Evolutionary conservation across 164 flowering plant species (phyloP).

Genomic region (Warburgia ugandensis): DNA sequence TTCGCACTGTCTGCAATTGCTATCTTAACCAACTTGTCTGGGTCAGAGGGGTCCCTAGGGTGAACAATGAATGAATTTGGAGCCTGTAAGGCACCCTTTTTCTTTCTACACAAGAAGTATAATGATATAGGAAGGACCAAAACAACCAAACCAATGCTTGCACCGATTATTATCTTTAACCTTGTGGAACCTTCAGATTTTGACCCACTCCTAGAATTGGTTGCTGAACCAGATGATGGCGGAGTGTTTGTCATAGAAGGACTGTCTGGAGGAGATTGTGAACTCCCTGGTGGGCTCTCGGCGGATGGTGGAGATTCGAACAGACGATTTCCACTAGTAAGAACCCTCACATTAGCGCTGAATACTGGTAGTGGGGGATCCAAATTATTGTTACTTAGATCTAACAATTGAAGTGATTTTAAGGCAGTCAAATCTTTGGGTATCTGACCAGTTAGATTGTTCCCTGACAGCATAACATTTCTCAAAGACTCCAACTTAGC

Average conservation of each 20-base stretch:
- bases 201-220: background rate
- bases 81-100: too few relatives aligned
- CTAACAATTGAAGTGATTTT: slow-evolving; percentile 44
- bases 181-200: too few relatives aligned
- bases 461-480: slow-evolving; percentile 40
- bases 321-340: slow-evolving; percentile 39
- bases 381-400: slow-evolving; percentile 48
- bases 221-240: background rate
- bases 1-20: slow-evolving; percentile 28
- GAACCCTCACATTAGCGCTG: slow-evolving; percentile 27
- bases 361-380: slow-evolving; percentile 64
- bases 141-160: too few relatives aligned
- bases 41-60: slow-evolving; percentile 51
- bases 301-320: slow-evolving; percentile 17
- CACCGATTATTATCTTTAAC: too few relatives aligned
- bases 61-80: slow-evolving; percentile 39
- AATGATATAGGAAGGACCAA: too few relatives aligned
- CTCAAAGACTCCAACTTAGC: slow-evolving; percentile 41
- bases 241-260: too few relatives aligned
- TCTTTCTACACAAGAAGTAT: too few relatives aligned
- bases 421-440: slow-evolving; percentile 41
- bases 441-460: slow-evolving; percentile 39
- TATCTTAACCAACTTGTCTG: slow-evolving; percentile 39
- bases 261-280: background rate
- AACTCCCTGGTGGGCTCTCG: background rate